Base-by-base conservation (phyloP, 2,329 filamentous ascomycete species). In the Paraphoma sp. region DNA sequence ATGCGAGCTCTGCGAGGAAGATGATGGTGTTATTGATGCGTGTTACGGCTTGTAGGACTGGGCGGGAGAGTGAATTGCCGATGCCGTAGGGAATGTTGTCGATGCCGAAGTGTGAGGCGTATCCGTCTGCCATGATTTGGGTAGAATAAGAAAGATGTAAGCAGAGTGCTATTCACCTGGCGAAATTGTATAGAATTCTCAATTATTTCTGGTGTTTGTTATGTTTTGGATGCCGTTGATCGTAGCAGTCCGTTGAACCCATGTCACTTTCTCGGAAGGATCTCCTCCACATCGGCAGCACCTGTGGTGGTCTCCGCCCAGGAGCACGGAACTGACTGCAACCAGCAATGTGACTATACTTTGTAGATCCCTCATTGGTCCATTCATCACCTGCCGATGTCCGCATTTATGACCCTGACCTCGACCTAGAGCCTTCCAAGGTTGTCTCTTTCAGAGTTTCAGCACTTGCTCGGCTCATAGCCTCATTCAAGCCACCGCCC, bases 21-120 rank as follows among this genome's bases (percentile, higher is more conserved):
- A 87, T 73, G 0, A 86, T 81, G 5, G 74, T 73, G 50, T 86
- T 79, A 9, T 76, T 71, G 10, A 86, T 70, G 40, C 84, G 79
- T 0, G 85, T 87, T 1, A 76, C 85, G 44, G 79, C 79, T 54
- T 81, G 78, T 31, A 78, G 81, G 3, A 57, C 36, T 18, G 65
- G 31, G 31, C 62, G 60, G 40, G 41, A 63, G 2, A 56, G 28
- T 0, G 70, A 73, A 49, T 60, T 68, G 17, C 68, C 71, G 30
- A 74, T 65, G 12, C 71, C 71, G 23, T 70, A 74, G 4, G 70
- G 70, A 33, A 74, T 70, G 58, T 73, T 74, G 57, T 66, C 68
- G 50, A 67, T 60, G 31, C 67, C 60, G 48, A 73, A 74, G 51
- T 74, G 71, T 10, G 70, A 66, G 7, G 65, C 54, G 53, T 68